Percentiles rank a stretch among this genome's conserved stretches.
phyloP scores from a whole-genome alignment of 345 rosid genomes.

The Clarkia xantiana region DNA sequence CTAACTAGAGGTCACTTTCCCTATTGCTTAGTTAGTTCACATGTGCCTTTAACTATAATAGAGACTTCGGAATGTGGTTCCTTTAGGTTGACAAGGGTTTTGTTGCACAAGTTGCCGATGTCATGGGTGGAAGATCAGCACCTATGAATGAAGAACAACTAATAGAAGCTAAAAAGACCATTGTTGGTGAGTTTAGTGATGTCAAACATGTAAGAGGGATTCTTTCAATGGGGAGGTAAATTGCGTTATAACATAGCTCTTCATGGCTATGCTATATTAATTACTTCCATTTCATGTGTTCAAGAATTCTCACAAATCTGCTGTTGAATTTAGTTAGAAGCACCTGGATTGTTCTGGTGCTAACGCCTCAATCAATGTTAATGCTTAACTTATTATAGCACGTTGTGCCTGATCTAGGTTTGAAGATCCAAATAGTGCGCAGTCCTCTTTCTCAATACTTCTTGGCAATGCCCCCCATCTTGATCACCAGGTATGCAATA shows the following conservation, averaged over 20 bases:
- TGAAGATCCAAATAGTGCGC: conserved; percentile 79
- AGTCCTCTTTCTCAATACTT: conserved; percentile 90
- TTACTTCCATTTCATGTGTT: too few relatives aligned
- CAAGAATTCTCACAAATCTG: background rate
- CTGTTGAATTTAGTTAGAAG: background rate
- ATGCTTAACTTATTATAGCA: background rate
- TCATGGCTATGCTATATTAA: too few relatives aligned
- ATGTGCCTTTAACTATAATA: background rate
- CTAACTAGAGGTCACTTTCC: background rate
- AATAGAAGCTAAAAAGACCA: conserved; percentile 53
- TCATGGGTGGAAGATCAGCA: conserved; percentile 56
- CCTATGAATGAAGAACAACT: conserved; percentile 82
- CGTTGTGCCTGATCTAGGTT: conserved; percentile 22
- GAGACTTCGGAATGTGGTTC: background rate
- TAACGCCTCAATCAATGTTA: too few relatives aligned
- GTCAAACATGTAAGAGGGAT: conserved; percentile 86
- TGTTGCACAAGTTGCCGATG: conserved; percentile 98
- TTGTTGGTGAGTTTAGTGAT: conserved; percentile 77
- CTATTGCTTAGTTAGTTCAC: too few relatives aligned
- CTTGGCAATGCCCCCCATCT: conserved; percentile 97
- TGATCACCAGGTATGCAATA: conserved; percentile 50
- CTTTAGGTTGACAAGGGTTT: conserved; percentile 84
- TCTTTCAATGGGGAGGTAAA: conserved; percentile 81
- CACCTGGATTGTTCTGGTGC: too few relatives aligned
- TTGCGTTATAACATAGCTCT: background rate